phyloP scores from a whole-genome alignment of 2,329 filamentous ascomycete species.

The Colletotrichum limetticola region DNA sequence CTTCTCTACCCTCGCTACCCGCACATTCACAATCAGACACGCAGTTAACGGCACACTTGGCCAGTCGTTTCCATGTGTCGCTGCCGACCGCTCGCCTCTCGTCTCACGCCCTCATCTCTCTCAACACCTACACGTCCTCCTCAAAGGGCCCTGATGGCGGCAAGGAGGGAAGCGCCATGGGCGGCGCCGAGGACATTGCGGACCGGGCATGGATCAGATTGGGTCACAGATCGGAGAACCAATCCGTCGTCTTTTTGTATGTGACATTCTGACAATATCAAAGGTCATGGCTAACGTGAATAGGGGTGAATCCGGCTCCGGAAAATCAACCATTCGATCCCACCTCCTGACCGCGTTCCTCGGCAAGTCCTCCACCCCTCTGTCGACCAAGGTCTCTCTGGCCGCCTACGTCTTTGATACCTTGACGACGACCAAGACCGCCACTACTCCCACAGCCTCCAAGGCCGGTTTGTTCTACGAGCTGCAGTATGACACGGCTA shows the following conservation, averaged over 20 bases:
- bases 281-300: conserved; percentile 6
- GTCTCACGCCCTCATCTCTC: conserved; percentile 87
- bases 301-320: conserved; percentile 94
- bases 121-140: conserved; percentile 95
- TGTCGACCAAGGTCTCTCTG: conserved; percentile 92
- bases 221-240: conserved; percentile 90
- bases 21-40: conserved; percentile 83
- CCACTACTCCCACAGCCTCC: conserved; percentile 93
- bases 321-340: conserved; percentile 93
- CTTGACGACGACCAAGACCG: conserved; percentile 95
- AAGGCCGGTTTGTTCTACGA: conserved; percentile 97
- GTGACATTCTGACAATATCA: conserved; percentile 48
- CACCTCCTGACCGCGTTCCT: conserved; percentile 89
- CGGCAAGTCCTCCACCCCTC: conserved; percentile 88
- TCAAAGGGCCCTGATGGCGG: conserved; percentile 89
- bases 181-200: conserved; percentile 91
- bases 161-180: conserved; percentile 92
- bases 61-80: conserved; percentile 91
- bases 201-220: conserved; percentile 86
- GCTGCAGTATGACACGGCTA: conserved; percentile 93
- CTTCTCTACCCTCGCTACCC: conserved; percentile 88
- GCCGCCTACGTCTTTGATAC: conserved; percentile 96
- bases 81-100: conserved; percentile 89
- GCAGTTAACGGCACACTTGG: conserved; percentile 83
- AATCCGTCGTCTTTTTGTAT: conserved; percentile 92